Evolutionary conservation across 129 eudicot species (phyloP).

Genomic region (Arctium minus): DNA sequence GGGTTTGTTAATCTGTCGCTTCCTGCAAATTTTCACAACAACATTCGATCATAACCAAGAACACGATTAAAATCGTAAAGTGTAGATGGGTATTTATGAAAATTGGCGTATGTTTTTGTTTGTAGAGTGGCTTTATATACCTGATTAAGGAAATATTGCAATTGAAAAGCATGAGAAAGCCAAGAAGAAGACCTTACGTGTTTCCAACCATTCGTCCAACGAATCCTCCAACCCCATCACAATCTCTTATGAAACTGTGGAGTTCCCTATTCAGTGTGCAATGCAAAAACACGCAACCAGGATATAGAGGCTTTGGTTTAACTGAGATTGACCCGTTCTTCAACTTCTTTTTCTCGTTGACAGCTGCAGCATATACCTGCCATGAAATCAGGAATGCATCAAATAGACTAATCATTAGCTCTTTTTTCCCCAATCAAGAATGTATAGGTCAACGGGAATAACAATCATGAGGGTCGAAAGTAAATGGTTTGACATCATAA

Average conservation of each 20-base stretch:
- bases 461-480: too few species aligned
- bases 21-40: conserved; percentile 37
- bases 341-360: conserved; percentile 61
- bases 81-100: not conserved
- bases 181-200: conserved; percentile 44
- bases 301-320: conserved; percentile 73
- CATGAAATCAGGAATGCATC: conserved; percentile 9
- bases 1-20: conserved; percentile 70
- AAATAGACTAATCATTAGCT: not conserved
- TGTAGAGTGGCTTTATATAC: not conserved
- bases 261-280: conserved; percentile 75
- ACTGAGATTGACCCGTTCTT: conserved; percentile 67
- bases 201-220: conserved; percentile 88
- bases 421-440: not conserved
- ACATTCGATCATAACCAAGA: too few species aligned
- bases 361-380: conserved; percentile 78
- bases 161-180: not conserved
- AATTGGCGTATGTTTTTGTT: not conserved
- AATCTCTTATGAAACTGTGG: conserved; percentile 73
- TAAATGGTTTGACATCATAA: too few species aligned
- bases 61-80: not conserved
- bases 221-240: conserved; percentile 77
- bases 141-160: not conserved
- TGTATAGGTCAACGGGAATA: too few species aligned
- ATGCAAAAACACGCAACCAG: conserved; percentile 76